Base-by-base conservation (phyloP, 176 grass and related monocot genomes). In the Alopecurus myosuroides region DNA sequence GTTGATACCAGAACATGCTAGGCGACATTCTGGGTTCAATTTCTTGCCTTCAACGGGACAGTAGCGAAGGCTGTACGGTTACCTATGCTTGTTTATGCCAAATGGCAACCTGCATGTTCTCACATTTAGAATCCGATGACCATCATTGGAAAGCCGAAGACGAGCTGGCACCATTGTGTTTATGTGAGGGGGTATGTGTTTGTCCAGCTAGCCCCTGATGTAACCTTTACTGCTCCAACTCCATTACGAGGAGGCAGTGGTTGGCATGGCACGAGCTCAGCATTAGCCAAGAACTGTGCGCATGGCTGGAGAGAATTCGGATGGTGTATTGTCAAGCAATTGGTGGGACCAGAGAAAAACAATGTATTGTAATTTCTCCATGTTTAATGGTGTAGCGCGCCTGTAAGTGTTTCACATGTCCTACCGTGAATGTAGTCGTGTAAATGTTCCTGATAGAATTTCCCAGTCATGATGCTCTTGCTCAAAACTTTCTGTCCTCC, bases 1-100 rank as follows among this genome's bases (percentile, higher is more conserved):
- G 78, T 75, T 98, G 90, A 90, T 95, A 70, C 95, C 95, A 67
- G 95, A 95, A 33, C 90, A 98, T 88, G 87, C 87, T 77, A 88
- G 48, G 81, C 80, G 91, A 17, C 88, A 95, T 86, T 88, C 63
- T 46, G 93, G 91, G 77, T 77, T 93, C 53, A 91, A 51, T 82
- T 87, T 90, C 33, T 78, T 74, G 51, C 81, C 65, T 15, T 28
- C 73, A 22, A 68, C 78, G 12, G 90, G 86, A 78, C 81, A 71
- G 28, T 92, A 92, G 71, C 3, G 23, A 70, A 69, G 50, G 71
- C 71, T 52, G 69, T 53, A 73, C 39, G 42, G 39, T 72, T 67
- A 62, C 66, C 34, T 6, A 69, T 60, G 56, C 81, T 77, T 91
- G 77, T 51, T 45, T 78, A 78, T 82, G 78, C 68, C 10, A 17